phyloP scores from a whole-genome alignment of 176 grass and related monocot genomes.

The Melocanna baccifera region DNA sequence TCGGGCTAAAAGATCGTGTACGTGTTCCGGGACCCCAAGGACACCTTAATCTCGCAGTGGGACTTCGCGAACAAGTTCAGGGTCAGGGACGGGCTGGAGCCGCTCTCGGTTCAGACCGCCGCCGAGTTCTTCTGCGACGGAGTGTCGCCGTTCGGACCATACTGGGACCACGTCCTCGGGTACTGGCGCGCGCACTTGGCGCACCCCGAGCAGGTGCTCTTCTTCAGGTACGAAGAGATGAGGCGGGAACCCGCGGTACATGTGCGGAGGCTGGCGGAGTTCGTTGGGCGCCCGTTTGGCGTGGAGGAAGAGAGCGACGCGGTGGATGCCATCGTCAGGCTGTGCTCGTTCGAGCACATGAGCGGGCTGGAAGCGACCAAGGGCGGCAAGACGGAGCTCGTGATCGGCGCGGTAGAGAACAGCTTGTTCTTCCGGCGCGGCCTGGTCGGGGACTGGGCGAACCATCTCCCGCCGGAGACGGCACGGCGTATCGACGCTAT shows the following conservation, averaged over 20 bases:
- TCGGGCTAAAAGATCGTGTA: slow-evolving; percentile 23
- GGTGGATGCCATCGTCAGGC: slow-evolving; percentile 13
- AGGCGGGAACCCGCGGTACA: background rate
- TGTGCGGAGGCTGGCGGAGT: slow-evolving; percentile 4
- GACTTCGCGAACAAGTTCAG: background rate
- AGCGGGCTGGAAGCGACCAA: background rate
- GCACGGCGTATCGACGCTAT: slow-evolving; percentile 7
- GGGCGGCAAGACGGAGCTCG: background rate
- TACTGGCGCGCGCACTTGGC: slow-evolving; percentile 23
- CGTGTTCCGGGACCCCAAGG: slow-evolving; percentile 32
- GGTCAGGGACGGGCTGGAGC: background rate
- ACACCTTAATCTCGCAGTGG: slow-evolving; percentile 7
- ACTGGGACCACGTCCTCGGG: slow-evolving; percentile 30
- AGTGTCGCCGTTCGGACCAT: background rate
- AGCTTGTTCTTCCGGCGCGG: slow-evolving; percentile 4
- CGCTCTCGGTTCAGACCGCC: background rate
- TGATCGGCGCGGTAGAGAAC: background rate
- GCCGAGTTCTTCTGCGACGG: slow-evolving; percentile 6
- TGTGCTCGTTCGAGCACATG: slow-evolving; percentile 34
- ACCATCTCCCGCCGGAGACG: slow-evolving; percentile 23
- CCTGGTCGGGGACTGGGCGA: slow-evolving; percentile 13
- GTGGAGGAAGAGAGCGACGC: background rate
- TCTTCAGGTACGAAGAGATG: slow-evolving; percentile 37
- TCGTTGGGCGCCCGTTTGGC: background rate
- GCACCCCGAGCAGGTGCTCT: slow-evolving; percentile 10